Conservation (phyloP, 306 rosid genomes). For the Echinosophora koreensis region DNA sequence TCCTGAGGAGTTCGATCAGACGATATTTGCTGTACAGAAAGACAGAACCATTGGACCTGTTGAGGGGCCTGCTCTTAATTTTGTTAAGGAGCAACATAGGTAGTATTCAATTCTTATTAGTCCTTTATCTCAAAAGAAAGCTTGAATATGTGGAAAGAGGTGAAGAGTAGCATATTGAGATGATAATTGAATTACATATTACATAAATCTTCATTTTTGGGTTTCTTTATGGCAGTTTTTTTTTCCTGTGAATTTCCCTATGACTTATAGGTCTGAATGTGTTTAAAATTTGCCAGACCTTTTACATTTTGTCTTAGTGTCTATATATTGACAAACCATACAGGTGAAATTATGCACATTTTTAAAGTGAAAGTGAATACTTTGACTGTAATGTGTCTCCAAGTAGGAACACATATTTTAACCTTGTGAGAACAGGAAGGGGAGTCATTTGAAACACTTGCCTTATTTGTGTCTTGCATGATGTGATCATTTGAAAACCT, state of each 20-base stretch:
- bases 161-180: no score
- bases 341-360: background rate
- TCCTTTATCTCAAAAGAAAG: constrained; percentile 12
- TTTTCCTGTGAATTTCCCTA: no score
- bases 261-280: no score
- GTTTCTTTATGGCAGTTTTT: no score
- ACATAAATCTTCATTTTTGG: no score
- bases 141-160: constrained; percentile 25
- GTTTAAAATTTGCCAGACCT: no score
- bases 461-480: background rate
- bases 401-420: background rate
- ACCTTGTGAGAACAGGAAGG: constrained; percentile 4
- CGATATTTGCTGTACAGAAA: constrained; percentile 67
- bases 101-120: constrained; percentile 41
- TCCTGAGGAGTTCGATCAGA: constrained; percentile 97
- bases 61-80: constrained; percentile 73
- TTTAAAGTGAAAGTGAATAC: background rate
- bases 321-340: no score
- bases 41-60: constrained; percentile 68
- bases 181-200: no score
- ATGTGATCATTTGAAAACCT: no score
- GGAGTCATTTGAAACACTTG: background rate
- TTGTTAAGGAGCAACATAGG: constrained; percentile 89
- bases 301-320: no score
- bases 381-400: constrained; percentile 15